These are phyloP conservation scores for Platanthera zijinensis DNA, from an alignment of 106 monocot species.

Conservation along the genomic window DNA sequence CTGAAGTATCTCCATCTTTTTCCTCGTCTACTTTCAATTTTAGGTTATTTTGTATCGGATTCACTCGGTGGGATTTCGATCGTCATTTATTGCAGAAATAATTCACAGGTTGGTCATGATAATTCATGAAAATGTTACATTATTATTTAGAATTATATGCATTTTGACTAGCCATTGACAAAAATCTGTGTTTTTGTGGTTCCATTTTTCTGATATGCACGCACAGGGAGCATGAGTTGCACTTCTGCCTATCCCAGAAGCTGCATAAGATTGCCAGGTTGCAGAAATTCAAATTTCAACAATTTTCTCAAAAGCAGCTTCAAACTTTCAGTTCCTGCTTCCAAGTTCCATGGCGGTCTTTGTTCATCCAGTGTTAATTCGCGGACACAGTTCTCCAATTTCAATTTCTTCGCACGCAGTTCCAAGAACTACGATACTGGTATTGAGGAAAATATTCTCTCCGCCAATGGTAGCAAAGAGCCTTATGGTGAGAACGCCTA, in stretches of 20 bases:
- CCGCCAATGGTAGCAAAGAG: constrained; percentile 21
- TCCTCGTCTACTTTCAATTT: too few relatives aligned
- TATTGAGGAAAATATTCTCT: constrained; percentile 1
- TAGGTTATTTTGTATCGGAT: too few relatives aligned
- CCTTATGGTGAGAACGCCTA: constrained; percentile 20
- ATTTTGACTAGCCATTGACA: neutral
- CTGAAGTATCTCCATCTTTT: too few relatives aligned
- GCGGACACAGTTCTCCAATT: neutral
- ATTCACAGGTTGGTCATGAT: neutral
- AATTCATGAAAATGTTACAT: neutral
- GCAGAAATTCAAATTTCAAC: neutral
- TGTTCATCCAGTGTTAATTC: neutral
- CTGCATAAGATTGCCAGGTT: constrained; percentile 16
- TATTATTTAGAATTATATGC: neutral
- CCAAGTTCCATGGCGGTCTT: constrained; percentile 6
- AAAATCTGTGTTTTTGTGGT: neutral
- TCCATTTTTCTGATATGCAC: neutral
- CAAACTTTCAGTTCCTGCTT: constrained; percentile 20
- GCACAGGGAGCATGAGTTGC: constrained; percentile 29
- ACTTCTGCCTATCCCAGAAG: constrained; percentile 16
- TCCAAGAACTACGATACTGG: constrained; percentile 4
- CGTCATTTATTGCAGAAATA: neutral
- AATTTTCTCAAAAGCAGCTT: constrained; percentile 3
- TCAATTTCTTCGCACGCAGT: constrained; percentile 13
- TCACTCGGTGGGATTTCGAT: too few relatives aligned